phyloP scores from a whole-genome alignment of 208 protist genomes.

The Jaenimonas drosophilae region DNA sequence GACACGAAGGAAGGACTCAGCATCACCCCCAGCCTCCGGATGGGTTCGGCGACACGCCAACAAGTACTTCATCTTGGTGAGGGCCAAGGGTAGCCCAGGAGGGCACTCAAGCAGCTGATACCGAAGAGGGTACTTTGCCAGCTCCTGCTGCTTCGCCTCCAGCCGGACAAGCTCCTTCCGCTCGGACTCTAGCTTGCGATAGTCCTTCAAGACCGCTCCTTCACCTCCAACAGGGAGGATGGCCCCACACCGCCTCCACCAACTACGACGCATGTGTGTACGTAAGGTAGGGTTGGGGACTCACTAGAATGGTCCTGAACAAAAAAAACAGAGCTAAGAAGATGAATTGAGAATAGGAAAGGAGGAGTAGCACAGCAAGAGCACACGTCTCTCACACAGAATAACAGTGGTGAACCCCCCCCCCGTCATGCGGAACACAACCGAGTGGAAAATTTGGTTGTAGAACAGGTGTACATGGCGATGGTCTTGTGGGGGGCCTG shows the following conservation, averaged over 20 bases:
- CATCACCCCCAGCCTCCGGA: conserved; percentile 72
- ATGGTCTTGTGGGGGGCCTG: too few species aligned
- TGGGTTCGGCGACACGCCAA: conserved; percentile 66
- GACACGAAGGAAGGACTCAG: conserved; percentile 62
- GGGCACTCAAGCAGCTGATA: conserved; percentile 73
- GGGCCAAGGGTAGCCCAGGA: conserved; percentile 54
- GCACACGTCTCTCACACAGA: too few species aligned
- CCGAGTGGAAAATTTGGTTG: too few species aligned
- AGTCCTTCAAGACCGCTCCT: conserved; percentile 48
- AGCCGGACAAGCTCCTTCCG: conserved; percentile 25
- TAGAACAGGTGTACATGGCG: too few species aligned
- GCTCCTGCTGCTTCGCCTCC: conserved; percentile 43
- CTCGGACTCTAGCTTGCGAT: conserved; percentile 43
- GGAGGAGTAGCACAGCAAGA: too few species aligned
- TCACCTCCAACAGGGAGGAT: conserved; percentile 31
- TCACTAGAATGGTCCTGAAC: background rate
- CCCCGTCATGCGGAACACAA: too few species aligned
- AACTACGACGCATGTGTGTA: conserved; percentile 34
- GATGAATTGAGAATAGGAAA: background rate
- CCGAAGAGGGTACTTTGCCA: conserved; percentile 53
- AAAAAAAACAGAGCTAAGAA: background rate
- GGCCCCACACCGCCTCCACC: conserved; percentile 24
- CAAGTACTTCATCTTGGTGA: conserved; percentile 79
- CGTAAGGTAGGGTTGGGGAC: background rate
- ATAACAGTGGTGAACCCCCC: too few species aligned